phyloP scores from a whole-genome alignment of 495 filamentous ascomycete genomes.

The Alectoria sarmentosa region DNA sequence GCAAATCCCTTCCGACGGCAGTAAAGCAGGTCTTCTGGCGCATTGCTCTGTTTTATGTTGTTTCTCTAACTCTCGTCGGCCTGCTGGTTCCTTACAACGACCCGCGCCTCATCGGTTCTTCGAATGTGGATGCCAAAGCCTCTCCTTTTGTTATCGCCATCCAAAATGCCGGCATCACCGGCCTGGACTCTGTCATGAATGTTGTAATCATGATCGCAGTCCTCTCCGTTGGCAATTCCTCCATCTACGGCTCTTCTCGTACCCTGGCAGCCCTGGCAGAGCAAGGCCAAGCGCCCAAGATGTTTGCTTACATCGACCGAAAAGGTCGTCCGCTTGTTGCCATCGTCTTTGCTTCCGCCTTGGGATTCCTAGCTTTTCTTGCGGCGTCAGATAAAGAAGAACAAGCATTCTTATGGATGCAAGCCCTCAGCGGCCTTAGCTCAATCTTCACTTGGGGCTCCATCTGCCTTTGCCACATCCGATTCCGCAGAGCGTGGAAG shows the following conservation, averaged over 20 bases:
- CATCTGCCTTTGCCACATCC: constrained; percentile 83
- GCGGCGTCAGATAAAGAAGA: constrained; percentile 57
- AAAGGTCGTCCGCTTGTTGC: constrained; percentile 71
- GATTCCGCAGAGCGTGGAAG: constrained; percentile 78
- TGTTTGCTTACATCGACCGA: constrained; percentile 77
- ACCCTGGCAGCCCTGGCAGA: constrained; percentile 83
- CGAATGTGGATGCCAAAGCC: constrained; percentile 57
- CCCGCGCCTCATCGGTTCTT: constrained; percentile 48
- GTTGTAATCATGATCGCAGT: constrained; percentile 84
- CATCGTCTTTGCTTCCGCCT: constrained; percentile 56
- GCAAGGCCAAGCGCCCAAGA: constrained; percentile 69
- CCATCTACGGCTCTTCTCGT: constrained; percentile 80
- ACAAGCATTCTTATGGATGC: constrained; percentile 76
- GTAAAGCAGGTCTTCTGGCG: constrained; percentile 40
- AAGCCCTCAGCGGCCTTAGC: constrained; percentile 80
- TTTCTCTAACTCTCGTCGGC: constrained; percentile 54
- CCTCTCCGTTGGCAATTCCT: constrained; percentile 78
- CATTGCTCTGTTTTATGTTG: constrained; percentile 35
- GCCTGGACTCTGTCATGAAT: constrained; percentile 80
- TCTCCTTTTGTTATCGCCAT: constrained; percentile 92
- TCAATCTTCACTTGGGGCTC: constrained; percentile 92
- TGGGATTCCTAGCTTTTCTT: constrained; percentile 76
- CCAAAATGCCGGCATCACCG: constrained; percentile 65
- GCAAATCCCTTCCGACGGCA: constrained; percentile 39
- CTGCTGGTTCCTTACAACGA: constrained; percentile 63